Base-by-base conservation (phyloP, 306 rosid species). In the Glycine soja region DNA sequence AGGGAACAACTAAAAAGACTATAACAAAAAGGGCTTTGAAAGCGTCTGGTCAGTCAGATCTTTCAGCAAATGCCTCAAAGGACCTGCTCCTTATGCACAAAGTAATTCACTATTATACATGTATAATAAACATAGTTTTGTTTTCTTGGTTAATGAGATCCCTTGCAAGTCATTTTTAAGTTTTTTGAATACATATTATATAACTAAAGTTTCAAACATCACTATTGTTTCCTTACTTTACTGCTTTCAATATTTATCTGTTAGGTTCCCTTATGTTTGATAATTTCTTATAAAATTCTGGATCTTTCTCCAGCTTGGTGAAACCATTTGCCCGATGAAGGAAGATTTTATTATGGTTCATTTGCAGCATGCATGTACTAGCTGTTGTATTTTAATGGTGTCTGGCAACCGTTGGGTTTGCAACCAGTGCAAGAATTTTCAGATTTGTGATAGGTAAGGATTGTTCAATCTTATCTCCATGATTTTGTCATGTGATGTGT, bases 311-410 rank as follows among this genome's bases (percentile, higher is more conserved):
- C 90, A 96, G 99, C 97, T 96, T 74, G 99, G 99, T 81, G 99
- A 96, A 88, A 93, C 98, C 81, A 96, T 96, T 81, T 79, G 86
- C 85, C 98, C 98, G 0, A 96, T 96, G 98, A 96, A 96, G 94
- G 99, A 96, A 77, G 99, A 96, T 86, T 93, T 93, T 77, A 93
- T 96, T 64, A 93, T 96, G 98, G 99, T 96, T 86, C 99, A 96
- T 90, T 86, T 96, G 88, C 98, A 93, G 90, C 92, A 93, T 66
- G 88, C 94, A 1, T 93, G 99, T 85, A 76, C 71, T 61, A 91
- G 88, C 82, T 95, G 99, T 69, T 91, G 98, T 81, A 75, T 85
- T 76, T 89, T 95, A 65, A 93, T 95, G 97, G 97, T 91, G 62
- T 93, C 96, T 14, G 98, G 97, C 79, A 89, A 76, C 79, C 90